Evolutionary conservation across 495 filamentous ascomycete species (phyloP).

Genomic region (Neurospora sp.): DNA sequence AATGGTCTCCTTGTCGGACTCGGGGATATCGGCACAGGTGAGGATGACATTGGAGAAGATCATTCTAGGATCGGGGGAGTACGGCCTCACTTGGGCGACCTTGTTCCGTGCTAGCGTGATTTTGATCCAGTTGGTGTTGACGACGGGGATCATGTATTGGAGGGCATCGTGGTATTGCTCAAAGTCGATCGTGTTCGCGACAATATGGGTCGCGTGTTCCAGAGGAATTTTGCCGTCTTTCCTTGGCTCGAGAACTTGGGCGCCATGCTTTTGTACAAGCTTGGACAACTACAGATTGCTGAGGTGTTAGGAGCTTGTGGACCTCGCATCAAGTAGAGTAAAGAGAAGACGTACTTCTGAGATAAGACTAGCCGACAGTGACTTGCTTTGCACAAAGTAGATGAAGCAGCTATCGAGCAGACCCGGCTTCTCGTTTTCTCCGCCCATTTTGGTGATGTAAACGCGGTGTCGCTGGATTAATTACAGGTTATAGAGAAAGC

Average conservation of each 20-base stretch:
- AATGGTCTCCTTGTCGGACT: constrained; percentile 86
- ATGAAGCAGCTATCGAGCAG: constrained; percentile 32
- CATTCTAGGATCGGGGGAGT: constrained; percentile 79
- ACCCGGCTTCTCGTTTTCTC: constrained; percentile 8
- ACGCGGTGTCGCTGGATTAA: not conserved
- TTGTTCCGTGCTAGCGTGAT: constrained; percentile 55
- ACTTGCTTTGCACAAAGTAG: constrained; percentile 34
- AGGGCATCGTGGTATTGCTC: constrained; percentile 62
- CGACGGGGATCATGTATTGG: constrained; percentile 68
- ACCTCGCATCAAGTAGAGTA: not conserved
- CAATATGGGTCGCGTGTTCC: constrained; percentile 62
- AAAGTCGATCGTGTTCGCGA: constrained; percentile 80
- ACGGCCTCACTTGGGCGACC: constrained; percentile 68
- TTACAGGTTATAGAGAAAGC: not conserved
- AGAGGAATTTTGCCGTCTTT: constrained; percentile 40
- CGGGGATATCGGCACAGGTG: constrained; percentile 68
- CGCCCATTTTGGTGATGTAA: constrained; percentile 29
- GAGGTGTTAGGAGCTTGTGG: constrained; percentile 7
- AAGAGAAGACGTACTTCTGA: constrained; percentile 28
- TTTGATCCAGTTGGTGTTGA: constrained; percentile 73
- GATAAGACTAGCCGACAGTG: constrained; percentile 29
- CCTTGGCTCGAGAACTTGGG: constrained; percentile 34
- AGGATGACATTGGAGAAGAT: constrained; percentile 78
- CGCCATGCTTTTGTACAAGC: constrained; percentile 47
- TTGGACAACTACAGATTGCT: constrained; percentile 30